These are phyloP conservation scores for Gonium pectorale DNA, from an alignment of 139 green algal genomes.

Conservation along the genomic window DNA sequence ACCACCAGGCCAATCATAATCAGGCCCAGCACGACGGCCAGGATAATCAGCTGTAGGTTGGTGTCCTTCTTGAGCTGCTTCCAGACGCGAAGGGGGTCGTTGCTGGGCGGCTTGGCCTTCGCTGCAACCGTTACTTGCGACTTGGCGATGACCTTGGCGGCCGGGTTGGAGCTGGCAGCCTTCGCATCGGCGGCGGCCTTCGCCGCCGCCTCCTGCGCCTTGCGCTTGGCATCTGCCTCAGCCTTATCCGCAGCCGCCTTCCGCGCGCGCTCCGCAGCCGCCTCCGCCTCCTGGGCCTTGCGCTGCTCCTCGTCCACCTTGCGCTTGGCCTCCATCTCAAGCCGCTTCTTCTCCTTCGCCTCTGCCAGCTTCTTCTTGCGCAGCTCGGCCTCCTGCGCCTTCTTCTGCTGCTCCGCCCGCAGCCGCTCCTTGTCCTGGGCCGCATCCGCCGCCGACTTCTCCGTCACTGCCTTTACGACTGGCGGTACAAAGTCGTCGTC, in stretches of 20 bases:
- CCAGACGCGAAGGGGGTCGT: background rate
- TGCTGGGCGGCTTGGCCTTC: constrained; percentile 17
- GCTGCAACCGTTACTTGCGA: constrained; percentile 23
- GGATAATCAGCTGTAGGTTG: constrained; percentile 25
- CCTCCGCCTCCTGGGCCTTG: background rate
- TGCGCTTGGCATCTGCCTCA: constrained; percentile 15
- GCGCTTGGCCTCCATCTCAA: constrained; percentile 27
- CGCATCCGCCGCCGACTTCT: constrained; percentile 1
- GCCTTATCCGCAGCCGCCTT: background rate
- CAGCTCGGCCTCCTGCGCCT: constrained; percentile 22
- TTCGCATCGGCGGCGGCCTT: background rate
- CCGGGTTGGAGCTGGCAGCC: constrained; percentile 11
- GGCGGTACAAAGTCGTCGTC: constrained; percentile 57
- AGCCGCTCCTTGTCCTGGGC: constrained; percentile 37
- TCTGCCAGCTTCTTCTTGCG: constrained; percentile 39
- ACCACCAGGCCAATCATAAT: constrained; percentile 16
- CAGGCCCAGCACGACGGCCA: constrained; percentile 1
- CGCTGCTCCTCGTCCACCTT: constrained; percentile 18
- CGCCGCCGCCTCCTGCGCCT: background rate
- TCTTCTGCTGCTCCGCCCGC: constrained; percentile 38
- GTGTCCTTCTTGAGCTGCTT: constrained; percentile 38
- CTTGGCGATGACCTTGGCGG: constrained; percentile 38
- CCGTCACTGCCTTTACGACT: background rate
- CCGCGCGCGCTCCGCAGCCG: background rate
- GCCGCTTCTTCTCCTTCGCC: constrained; percentile 45